These are phyloP conservation scores for Bertia moriformis DNA, from an alignment of 2,329 filamentous ascomycete genomes.

Conservation along the genomic window DNA sequence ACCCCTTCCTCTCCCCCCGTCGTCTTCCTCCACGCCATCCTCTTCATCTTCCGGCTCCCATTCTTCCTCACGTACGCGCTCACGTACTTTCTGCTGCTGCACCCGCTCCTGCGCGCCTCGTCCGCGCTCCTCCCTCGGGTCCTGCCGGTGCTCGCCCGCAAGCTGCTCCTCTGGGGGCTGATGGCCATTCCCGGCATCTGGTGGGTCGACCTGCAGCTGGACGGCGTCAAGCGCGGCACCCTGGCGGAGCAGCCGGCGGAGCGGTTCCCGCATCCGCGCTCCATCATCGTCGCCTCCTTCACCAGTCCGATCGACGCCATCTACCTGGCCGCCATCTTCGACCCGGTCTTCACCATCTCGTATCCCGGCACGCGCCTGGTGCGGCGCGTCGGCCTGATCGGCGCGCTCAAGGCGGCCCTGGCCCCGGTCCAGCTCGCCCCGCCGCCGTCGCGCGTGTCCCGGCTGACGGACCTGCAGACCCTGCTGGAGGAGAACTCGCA, in stretches of 20 bases:
- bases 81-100: constrained; percentile 67
- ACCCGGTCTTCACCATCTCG: constrained; percentile 80
- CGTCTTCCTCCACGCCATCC: constrained; percentile 48
- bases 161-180: constrained; percentile 75
- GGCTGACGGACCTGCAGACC: constrained; percentile 43
- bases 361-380: constrained; percentile 65
- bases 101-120: constrained; percentile 62
- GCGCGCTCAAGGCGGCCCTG: constrained; percentile 63
- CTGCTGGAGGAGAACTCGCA: constrained; percentile 56
- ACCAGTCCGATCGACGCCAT: constrained; percentile 86
- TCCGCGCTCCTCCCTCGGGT: constrained; percentile 13
- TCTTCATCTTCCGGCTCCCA: constrained; percentile 72
- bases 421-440: constrained; percentile 35
- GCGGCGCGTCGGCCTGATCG: constrained; percentile 60
- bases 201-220: constrained; percentile 98
- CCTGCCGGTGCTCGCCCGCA: constrained; percentile 47
- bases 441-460: constrained; percentile 23
- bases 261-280: constrained; percentile 64
- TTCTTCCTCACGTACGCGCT: constrained; percentile 54
- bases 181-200: constrained; percentile 83
- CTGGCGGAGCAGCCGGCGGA: constrained; percentile 59
- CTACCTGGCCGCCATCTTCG: constrained; percentile 90
- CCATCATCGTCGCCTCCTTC: constrained; percentile 77
- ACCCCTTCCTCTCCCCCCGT: constrained; percentile 48
- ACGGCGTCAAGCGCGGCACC: constrained; percentile 85